Base-by-base conservation (phyloP, 2,329 filamentous ascomycete genomes). In the Apiospora aurea region DNA sequence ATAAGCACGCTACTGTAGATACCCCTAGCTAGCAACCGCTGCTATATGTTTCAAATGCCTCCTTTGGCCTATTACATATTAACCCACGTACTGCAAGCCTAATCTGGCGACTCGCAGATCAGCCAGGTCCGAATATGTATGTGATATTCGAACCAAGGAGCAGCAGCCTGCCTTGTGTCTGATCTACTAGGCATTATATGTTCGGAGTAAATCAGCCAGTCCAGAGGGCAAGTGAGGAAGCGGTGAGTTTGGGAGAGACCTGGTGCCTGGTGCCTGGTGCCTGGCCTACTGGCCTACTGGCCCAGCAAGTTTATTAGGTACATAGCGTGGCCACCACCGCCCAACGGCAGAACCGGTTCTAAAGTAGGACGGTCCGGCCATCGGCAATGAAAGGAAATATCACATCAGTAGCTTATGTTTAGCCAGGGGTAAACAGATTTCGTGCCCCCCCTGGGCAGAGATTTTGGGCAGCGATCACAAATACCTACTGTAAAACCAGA, bases 21-120 rank as follows among this genome's bases (percentile, higher is more conserved):
- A 69, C 34, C 47, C 66, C 38, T 68, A 34, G 47, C 21, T 51
- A 67, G 47, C 38, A 67, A 34, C 24, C 47, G 64, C 34, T 71
- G 38, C 44, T 51, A 11, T 71, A 67, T 71, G 70, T 71, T 71
- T 71, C 70, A 69, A 38, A 61, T 69, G 26, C 68, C 64, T 64
- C 47, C 64, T 64, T 47, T 49, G 70, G 44, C 29, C 61, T 29
- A 67, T 57, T 64, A n/a, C 57, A 64, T 41, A 4, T 34, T 13
- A 61, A 16, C 8, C 26, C 53, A 67, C 34, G 67, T 38, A 46
- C 47, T 44, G 70, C 66, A 64, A 44, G 41, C 49, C 70, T 46
- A 68, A 67, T 47, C 29, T 29, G 70, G 70, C 41, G 38, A 69
- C n/a, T 29, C 66, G 66, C 70, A 69, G 66, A 44, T 34, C 46